Base-by-base conservation (phyloP, 257 asterid species). In the Lithospermum erythrorhizon region DNA sequence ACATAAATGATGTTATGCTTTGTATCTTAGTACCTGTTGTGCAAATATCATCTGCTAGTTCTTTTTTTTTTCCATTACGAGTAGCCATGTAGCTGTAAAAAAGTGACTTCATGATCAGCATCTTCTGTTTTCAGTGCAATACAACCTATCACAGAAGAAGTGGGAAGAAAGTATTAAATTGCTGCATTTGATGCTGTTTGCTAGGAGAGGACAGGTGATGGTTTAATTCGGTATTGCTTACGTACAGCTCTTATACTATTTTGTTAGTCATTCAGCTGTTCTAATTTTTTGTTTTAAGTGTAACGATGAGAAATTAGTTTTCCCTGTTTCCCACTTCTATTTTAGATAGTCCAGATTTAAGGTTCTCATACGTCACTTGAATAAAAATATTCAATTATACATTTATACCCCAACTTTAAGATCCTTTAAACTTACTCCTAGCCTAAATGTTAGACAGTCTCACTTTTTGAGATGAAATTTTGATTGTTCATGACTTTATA, bases 161-260 rank as follows among this genome's bases (percentile, higher is more conserved):
- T 75, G 71, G 0, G 95, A 84, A 4, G 95, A 87, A 6, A 84
- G 80, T 22, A 75, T 84, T 70, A 87, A 77, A 67, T 63, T 81
- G 77, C 79, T 87, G 72, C 88, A 84, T 62, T 58, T 71, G 19
- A 61, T 81, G 59, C 81, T 87, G 48, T 87, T 72, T 74, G 89
- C 87, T 59, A 78, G 94, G 79, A 78, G 90, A 62, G 94, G 81
- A 72, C 82, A 84, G 95, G 94, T 82, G 65, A 73, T 1, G 16
- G 53, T 64, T 55, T 21, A 61, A 48, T 21, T 54, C 61, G 52
- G 51, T 61, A 41, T 41, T 13, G 29, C 64, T 65, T 19, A 29
- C 58, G 69, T 23, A 14, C 30, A 48, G 18, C 41, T 21, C 57
- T 53, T 27, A 0, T 53, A 18, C 11, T 53, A 19, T 53, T 17